Base-by-base conservation (phyloP, 352 stramenopile genomes). In the Pythium phragmiticola region DNA sequence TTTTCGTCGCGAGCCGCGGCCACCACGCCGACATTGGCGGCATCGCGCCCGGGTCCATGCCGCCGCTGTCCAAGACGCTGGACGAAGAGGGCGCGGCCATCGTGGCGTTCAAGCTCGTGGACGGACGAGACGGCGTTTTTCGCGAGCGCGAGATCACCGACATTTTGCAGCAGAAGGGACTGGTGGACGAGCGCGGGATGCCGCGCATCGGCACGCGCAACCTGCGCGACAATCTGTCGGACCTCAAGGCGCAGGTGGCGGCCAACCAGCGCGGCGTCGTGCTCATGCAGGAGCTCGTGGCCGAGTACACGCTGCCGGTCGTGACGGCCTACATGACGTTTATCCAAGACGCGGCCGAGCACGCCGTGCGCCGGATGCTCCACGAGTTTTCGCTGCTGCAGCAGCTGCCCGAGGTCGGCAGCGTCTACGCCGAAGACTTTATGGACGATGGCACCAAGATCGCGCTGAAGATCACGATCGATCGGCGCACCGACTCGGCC, bases 391-490 rank as follows among this genome's bases (percentile, higher is more conserved):
- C 91, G 69, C 73, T 95, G 9, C 64, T 76, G 43, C 74, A 79
- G 51, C 67, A 84, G n/a, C 67, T 96, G 9, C 77, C 81, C 11
- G 81, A 95, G 52, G 69, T 96, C 42, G 91, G 88, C 36, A 93
- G 76, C 19, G 89, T 98, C n/a, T 73, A 82, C 36, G 96, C 97
- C 6, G 88, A 98, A 68, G 98, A 99, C 69, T 97, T 98, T 58
- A 98, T 99, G 93, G 98, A 99, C 72, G 97, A 99, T 77, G 97
- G 98, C 60, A 99, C 96, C 49, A 96, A 87, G 33, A 99, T 99
- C 70, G 77, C 88, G 19, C 77, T 99, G 17, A 89, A 88, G 30
- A 97, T 99, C 68, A 94, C 92, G 33, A 99, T 99, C 61, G 92
- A 99, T 69, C 78, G 88, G 50, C 72, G 73, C 12, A 87, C 73